Base-by-base conservation (phyloP, 768 basidiomycete species). In the Xerocomus potaroensis region DNA sequence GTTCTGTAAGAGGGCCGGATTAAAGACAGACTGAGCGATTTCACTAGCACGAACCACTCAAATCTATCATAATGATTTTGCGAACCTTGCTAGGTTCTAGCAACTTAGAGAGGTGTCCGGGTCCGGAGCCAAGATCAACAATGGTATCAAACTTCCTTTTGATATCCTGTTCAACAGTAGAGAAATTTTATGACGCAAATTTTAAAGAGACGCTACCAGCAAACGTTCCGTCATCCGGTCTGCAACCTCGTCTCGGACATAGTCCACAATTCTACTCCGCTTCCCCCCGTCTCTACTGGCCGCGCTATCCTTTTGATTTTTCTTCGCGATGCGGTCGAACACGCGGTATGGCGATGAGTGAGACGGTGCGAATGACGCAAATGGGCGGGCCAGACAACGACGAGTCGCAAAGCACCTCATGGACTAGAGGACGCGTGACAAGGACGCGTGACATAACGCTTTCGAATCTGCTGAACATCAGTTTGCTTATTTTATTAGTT, bases 211-310 rank as follows among this genome's bases (percentile, higher is more conserved):
- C 44, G 71, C 52, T 60, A 92, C 95, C 72, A 89, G 66, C 52
- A 99, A 79, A 45, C 95, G 76, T 61, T 98, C 95, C 68, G 91
- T 79, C 78, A 98, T 78, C 49, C 86, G 75, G 52, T 92, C 89
- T 18, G 94, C 92, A 8, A 94, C 82, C 63, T 95, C 95, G 46
- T 91, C 79, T 33, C 91, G 79, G 23, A 99, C 71, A 67, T 97
- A 97, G 72, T 99, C 95, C 5, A 93, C 91, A 0, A 81, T 79
- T 57, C 80, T 74, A 57, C 88, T 92, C 24, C 73, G 71, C 19
- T 68, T 65, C 16, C 85, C 83, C 37, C 69, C 73, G 45, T 83
- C 72, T 48, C 74, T 69, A 42, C 65, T 54, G 4, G 81, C 87
- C 0, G 91, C 84, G 11, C 81, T 70, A 62, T 97, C 84, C 56